Evolutionary conservation across 2,329 filamentous ascomycete genomes (phyloP), one percentile per base, ranked within the genome.

Genomic region (Aureobasidium sp.): DNA sequence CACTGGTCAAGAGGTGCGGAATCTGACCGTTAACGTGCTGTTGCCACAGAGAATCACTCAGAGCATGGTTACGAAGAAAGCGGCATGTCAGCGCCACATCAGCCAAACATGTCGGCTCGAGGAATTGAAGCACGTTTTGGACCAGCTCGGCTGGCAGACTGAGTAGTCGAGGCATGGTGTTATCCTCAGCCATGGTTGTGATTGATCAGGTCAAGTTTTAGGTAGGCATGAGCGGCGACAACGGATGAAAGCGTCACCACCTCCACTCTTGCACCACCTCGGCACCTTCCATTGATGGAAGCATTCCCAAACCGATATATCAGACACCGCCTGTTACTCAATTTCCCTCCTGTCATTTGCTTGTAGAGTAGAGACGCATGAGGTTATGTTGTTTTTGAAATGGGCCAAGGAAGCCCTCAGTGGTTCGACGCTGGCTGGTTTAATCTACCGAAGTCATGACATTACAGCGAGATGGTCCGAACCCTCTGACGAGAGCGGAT

Each of bases 61-160:
- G 74, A 29, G 84, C 82, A 66, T 87, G 83, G 10, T 73, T 72
- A 53, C 71, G 77, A 2, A 96, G 75, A 4, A 72, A 69, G 25
- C 76, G 84, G 71, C 86, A 93, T 25, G 85, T 86, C 10, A 75
- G 74, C 1, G 84, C 82, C 13, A 86, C 70, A 1, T 75, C 72
- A 27, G 79, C 79, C 11, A 96, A 81, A 61, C 91, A 86, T 40
- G 77, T 65, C 0, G 89, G 81, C 0, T 81, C 74, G 5, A 96
- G 79, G 67, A 83, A 84, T 35, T 78, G 77, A 15, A 95, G 75
- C 49, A 96, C 84, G n/a, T 81, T 75, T 65, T 88, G 81, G 33
- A 95, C 77, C 9, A 96, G 78, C 71, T 96, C 92, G 13, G 83
- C 73, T 0, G 92, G 92, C 0, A 96, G 79, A 21, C 73, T 69